Base-by-base conservation (phyloP, 208 protist genomes). In the Trypanosoma melophagium region DNA sequence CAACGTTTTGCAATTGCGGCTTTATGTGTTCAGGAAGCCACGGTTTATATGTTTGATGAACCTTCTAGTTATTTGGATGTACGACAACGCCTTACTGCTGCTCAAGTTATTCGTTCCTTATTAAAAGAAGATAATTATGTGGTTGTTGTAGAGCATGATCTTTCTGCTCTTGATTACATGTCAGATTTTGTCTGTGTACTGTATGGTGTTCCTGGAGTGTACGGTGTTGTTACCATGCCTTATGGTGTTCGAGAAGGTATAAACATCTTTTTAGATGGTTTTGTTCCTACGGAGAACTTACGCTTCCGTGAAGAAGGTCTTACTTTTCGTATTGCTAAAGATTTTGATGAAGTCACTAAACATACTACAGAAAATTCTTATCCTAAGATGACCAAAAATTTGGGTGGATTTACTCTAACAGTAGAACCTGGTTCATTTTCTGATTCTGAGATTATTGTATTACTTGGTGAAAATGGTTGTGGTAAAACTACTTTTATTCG, bases 21-120 rank as follows among this genome's bases (percentile, higher is more conserved):
- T 38, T 80, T 97, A 21, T 96, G 90, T 76, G 84, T 95, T 19
- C 87, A 89, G 61, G 74, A 94, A 50, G 95, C 96, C 19, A 75
- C 96, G 35, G 92, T 99, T 44, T 99, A 99, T 85, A 99, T 99
- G 98, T 99, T 99, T 76, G 99, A 99, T 84, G 99, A 99, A 85
- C 99, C 99, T 65, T 99, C 98, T 41, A 98, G 94, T 60, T 99
- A 99, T 80, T 91, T 99, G 19, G 99, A 99, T 95, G 97, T 99
- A 21, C 97, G 96, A 63, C 99, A 99, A 86, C 92, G 99, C 72
- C 80, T 99, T 14, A 98, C 95, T 7, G 98, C 98, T 28, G 98
- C 98, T 24, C 75, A 89, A 58, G 83, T 96, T 56, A 99, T 99
- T 69, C 95, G 99, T 59, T 84, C 82, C 1, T 85, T 99, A 40